Evolutionary conservation across 2,329 filamentous ascomycete genomes (phyloP), one percentile per base, ranked within the genome.

Genomic region (Apiospora hydei): DNA sequence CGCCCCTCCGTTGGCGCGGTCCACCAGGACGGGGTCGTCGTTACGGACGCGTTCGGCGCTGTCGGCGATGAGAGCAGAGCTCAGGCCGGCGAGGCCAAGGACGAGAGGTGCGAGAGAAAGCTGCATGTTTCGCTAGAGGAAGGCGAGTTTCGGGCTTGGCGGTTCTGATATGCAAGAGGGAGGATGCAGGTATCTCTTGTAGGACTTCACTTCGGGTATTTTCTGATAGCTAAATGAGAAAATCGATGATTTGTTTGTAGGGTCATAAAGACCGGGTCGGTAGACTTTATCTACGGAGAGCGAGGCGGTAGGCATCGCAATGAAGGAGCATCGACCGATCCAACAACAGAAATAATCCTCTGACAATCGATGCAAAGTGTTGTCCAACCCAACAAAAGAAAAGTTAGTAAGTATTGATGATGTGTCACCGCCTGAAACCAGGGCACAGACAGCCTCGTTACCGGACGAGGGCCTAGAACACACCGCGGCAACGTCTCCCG

Each of bases 101-200:
- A 73, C n/a, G 49, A 64, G 57, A 24, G 64, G 67, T 49, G 70
- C 70, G 43, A 73, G 72, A 34, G 71, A 67, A 64, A 72, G 69
- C 70, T 71, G 67, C 72, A 73, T 73, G 41, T 70, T 41, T 38
- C 10, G 18, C 1, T 46, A 1, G 16, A n/a, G 44, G 43, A n/a
- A 34, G 67, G 14, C 4, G 61, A 38, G 14, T 24, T 24, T 21
- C n/a, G 8, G 7, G n/a, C 16, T 49, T 34, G 24, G 24, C 14
- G 21, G 5, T 44, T 43, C 8, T 8, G 24, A 24, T 67, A 67
- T n/a, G 38, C 8, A 8, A 13, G 38, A 3, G 1, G 30, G 8
- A 1, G 34, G 34, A n/a, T 10, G 21, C 8, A 64, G 34, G 8
- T 13, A n/a, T 21, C 8, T 4, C 8, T n/a, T 11, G 34, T 13